A percentile compares a stretch with the other conserved stretches of the same genome.
Conservation (phyloP, 2,329 filamentous ascomycete species). For the Emericellopsis cladophorae region DNA sequence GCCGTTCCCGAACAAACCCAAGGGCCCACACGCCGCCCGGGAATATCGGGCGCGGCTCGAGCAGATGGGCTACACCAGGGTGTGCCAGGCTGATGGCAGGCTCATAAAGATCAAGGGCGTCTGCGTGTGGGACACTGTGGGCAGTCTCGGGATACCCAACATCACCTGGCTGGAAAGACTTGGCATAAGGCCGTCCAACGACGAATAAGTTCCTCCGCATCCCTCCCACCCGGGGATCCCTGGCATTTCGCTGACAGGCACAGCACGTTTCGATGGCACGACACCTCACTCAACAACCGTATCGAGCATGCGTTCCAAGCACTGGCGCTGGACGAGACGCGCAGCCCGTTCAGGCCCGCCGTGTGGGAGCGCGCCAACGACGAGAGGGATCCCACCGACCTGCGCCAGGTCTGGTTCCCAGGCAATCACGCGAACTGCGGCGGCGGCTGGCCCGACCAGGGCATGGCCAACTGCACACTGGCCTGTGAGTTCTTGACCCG, state of each 20-base stretch:
- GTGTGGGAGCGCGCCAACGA: not conserved
- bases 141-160: conserved; percentile 1
- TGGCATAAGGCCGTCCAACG: conserved; percentile 1
- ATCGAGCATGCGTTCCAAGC: conserved; percentile 2
- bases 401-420: conserved; percentile 2
- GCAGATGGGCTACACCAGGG: conserved; percentile 24
- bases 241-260: not conserved
- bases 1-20: conserved; percentile 36
- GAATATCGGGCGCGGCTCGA: conserved; percentile 31
- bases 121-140: conserved; percentile 3
- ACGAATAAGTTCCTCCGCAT: conserved; percentile 1
- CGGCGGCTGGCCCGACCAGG: conserved; percentile 1
- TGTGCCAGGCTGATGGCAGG: not conserved
- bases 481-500: not conserved
- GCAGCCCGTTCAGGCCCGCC: conserved; percentile 1
- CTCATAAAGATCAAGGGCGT: conserved; percentile 2
- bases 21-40: conserved; percentile 24
- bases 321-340: conserved; percentile 1
- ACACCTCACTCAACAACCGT: conserved; percentile 1
- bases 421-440: conserved; percentile 2
- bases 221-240: too few relatives aligned
- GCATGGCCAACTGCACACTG: conserved; percentile 1
- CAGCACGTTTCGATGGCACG: conserved; percentile 2
- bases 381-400: not conserved
- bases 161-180: conserved; percentile 1